Percentiles rank a stretch among this genome's conserved stretches.
These are phyloP conservation scores for Tulasnella sp. DNA, from an alignment of 768 basidiomycete genomes.

Conservation along the genomic window DNA sequence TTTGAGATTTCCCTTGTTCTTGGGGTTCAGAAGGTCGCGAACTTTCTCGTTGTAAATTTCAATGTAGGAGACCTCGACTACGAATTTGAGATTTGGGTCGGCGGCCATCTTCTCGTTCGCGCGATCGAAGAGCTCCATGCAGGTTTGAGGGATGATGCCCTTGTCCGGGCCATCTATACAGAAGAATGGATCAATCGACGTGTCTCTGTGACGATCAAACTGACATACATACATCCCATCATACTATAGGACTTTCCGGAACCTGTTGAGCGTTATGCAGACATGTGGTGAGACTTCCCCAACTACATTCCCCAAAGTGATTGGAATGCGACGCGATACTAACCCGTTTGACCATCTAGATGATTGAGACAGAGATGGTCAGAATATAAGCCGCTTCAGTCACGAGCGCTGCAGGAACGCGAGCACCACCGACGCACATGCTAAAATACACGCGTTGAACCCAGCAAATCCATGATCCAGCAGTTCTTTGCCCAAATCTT, in stretches of 20 bases:
- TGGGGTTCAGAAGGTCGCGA: conserved; percentile 94
- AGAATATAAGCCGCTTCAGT: conserved; percentile 30
- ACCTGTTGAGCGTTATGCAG: conserved; percentile 51
- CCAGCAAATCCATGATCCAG: conserved; percentile 95
- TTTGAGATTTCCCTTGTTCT: conserved; percentile 92
- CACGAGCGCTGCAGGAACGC: neutral
- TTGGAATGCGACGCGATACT: conserved; percentile 40
- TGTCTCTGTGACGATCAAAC: conserved; percentile 4
- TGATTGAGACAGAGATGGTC: conserved; percentile 35
- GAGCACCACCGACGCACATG: conserved; percentile 72
- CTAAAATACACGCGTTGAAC: conserved; percentile 98
- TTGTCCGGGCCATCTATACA: conserved; percentile 85
- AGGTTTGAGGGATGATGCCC: conserved; percentile 96
- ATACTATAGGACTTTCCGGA: conserved; percentile 96
- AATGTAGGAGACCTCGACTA: conserved; percentile 98
- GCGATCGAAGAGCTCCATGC: conserved; percentile 87
- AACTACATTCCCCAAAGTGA: neutral
- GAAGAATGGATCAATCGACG: neutral
- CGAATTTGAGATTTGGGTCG: conserved; percentile 75
- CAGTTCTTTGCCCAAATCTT: conserved; percentile 91
- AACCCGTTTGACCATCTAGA: conserved; percentile 83
- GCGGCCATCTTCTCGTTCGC: conserved; percentile 64
- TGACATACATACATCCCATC: conserved; percentile 79
- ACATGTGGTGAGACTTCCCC: neutral
- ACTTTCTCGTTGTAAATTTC: conserved; percentile 99